phyloP scores from a whole-genome alignment of 2,329 filamentous ascomycete genomes.

The Cadophora sp. region DNA sequence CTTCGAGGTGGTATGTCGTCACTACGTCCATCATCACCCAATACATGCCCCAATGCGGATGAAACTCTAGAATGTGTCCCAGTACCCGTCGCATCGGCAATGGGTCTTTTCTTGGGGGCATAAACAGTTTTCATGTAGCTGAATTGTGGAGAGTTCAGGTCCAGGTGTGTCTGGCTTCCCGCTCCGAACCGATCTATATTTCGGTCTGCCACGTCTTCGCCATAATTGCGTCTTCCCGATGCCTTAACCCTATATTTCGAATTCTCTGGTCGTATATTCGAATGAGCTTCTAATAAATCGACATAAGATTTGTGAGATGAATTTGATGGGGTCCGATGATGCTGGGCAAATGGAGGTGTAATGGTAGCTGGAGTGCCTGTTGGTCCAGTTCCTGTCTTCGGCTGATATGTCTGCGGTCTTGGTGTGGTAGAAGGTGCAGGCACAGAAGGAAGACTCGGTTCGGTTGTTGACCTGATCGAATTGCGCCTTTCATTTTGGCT shows the following conservation, averaged over 20 bases:
- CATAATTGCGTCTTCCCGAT: conserved; percentile 60
- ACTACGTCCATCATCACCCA: conserved; percentile 28
- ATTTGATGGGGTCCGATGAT: conserved; percentile 18
- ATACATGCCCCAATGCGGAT: conserved; percentile 27
- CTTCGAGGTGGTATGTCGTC: conserved; percentile 28
- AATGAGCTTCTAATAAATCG: conserved; percentile 65
- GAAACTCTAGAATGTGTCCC: conserved; percentile 20
- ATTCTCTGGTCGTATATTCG: conserved; percentile 54
- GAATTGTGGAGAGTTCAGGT: conserved; percentile 31
- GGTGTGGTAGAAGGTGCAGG: conserved; percentile 16
- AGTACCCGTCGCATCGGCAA: neutral
- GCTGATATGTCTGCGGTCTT: conserved; percentile 25
- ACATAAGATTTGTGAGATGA: conserved; percentile 45
- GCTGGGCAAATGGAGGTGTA: conserved; percentile 20
- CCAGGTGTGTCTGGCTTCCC: conserved; percentile 16
- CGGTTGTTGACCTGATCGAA: conserved; percentile 7
- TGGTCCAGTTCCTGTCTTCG: conserved; percentile 16
- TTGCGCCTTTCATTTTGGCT: conserved; percentile 13
- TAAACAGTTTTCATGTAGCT: conserved; percentile 33
- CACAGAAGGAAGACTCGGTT: conserved; percentile 4
- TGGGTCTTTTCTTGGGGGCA: conserved; percentile 13
- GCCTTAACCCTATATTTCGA: conserved; percentile 54
- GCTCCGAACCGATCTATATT: conserved; percentile 47
- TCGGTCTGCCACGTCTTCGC: conserved; percentile 70
- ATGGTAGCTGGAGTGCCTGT: neutral